Base-by-base conservation (phyloP, 805 yeast genomes). In the Teunomyces atbi region DNA sequence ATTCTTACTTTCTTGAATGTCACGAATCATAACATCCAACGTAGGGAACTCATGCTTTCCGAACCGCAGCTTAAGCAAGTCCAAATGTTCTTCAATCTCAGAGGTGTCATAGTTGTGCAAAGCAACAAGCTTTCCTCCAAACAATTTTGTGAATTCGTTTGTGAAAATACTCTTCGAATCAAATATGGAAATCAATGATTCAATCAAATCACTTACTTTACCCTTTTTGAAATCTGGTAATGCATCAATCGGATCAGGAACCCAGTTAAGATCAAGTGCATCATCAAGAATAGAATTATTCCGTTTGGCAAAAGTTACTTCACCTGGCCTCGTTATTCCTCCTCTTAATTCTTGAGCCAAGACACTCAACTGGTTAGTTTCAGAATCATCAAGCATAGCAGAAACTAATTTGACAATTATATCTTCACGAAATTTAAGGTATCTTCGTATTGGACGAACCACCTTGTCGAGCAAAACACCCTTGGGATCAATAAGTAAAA, bases 221-320 rank as follows among this genome's bases (percentile, higher is more conserved):
- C 74, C 76, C 49, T 80, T 79, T 38, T 79, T 76, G 66, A 86
- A 89, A 61, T 89, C 96, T 0, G 91, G 88, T n/a, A 90, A 76
- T 0, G 96, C 95, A 66, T 89, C 96, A 12, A 87, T 76, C 0
- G 96, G 96, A 54, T 88, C 96, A 0, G 96, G 96, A 6, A 63
- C 62, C 96, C 96, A 89, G 40, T 77, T 69, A 2, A 81, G 57
- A 52, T 78, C 82, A 8, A 69, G 53, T 41, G 70, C 58, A 33
- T 75, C 80, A 5, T 49, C 57, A 10, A 35, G 36, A 11, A 29
- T n/a, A 2, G 40, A 33, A 16, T 41, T 43, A 13, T 28, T 42
- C n/a, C 42, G 41, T 15, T 13, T 19, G 6, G 18, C 16, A 15
- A 47, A 40, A 3, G 53, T 49, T 5, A 42, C 13, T 4, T 36